Percentiles rank a stretch among this genome's conserved stretches.
These are phyloP conservation scores for Phlebiopsis flavidoalba DNA, from an alignment of 768 basidiomycete species.

Conservation along the genomic window DNA sequence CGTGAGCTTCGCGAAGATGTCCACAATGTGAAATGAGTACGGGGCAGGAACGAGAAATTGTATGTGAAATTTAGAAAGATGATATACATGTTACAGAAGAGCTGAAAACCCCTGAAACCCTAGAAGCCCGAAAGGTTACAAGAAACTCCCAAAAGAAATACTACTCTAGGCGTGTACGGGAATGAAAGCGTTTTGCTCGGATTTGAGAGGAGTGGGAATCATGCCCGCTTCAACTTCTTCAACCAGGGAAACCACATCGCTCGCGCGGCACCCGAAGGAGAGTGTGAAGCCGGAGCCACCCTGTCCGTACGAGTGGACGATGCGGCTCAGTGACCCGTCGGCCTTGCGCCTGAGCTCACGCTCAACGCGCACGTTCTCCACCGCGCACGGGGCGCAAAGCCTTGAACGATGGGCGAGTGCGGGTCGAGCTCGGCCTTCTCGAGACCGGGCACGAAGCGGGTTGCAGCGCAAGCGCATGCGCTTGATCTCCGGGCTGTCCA, in stretches of 20 bases:
- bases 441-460: slow-evolving; percentile 14
- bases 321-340: slow-evolving; percentile 13
- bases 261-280: slow-evolving; percentile 19
- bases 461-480: slow-evolving; percentile 16
- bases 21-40: too few relatives aligned
- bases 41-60: too few relatives aligned
- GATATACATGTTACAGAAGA: too few relatives aligned
- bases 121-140: too few relatives aligned
- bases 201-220: slow-evolving; percentile 9
- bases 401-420: slow-evolving; percentile 15
- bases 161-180: background rate
- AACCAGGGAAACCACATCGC: slow-evolving; percentile 15
- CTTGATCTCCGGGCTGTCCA: slow-evolving; percentile 15
- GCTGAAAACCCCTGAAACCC: too few relatives aligned
- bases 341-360: slow-evolving; percentile 12
- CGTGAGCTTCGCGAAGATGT: too few relatives aligned
- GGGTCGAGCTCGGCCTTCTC: slow-evolving; percentile 15
- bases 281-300: slow-evolving; percentile 18
- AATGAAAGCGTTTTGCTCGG: background rate
- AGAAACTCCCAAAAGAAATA: background rate
- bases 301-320: slow-evolving; percentile 20
- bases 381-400: slow-evolving; percentile 14
- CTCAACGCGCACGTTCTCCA: slow-evolving; percentile 17
- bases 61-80: too few relatives aligned
- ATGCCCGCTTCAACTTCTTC: slow-evolving; percentile 11